These are phyloP conservation scores for Sporothrix luriei DNA, from an alignment of 2,329 filamentous ascomycete genomes.

Conservation along the genomic window DNA sequence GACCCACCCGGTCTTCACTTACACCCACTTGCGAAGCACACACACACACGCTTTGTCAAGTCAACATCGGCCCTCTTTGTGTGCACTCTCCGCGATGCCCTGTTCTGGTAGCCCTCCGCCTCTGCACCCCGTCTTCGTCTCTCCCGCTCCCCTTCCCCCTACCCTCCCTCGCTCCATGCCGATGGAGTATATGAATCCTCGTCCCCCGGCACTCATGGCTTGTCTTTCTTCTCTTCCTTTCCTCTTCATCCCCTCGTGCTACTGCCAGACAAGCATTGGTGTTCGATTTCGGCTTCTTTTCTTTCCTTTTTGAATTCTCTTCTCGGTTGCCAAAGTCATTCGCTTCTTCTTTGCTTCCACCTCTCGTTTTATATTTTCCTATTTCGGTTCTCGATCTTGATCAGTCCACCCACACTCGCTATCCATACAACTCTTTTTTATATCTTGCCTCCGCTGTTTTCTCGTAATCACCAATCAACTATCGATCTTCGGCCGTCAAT, in stretches of 20 bases:
- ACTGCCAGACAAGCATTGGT: slow-evolving; percentile 29
- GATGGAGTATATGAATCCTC: slow-evolving; percentile 32
- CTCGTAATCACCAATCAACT: neutral
- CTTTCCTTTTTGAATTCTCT: slow-evolving; percentile 36
- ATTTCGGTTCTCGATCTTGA: slow-evolving; percentile 39
- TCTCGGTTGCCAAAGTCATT: slow-evolving; percentile 57
- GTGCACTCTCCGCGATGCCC: slow-evolving; percentile 27
- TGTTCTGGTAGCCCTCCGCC: slow-evolving; percentile 11
- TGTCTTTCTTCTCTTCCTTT: slow-evolving; percentile 14
- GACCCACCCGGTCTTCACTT: slow-evolving; percentile 24
- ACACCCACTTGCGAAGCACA: slow-evolving; percentile 31
- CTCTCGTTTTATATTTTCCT: slow-evolving; percentile 34
- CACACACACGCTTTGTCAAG: neutral
- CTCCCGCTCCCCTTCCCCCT: slow-evolving; percentile 9
- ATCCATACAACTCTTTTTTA: slow-evolving; percentile 5
- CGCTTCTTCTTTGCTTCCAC: slow-evolving; percentile 58
- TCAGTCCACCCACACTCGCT: slow-evolving; percentile 34
- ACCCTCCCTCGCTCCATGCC: neutral
- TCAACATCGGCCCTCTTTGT: slow-evolving; percentile 12
- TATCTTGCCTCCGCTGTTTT: neutral
- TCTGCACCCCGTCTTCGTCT: slow-evolving; percentile 7
- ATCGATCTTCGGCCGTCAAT: slow-evolving; percentile 35
- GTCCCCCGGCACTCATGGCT: slow-evolving; percentile 14
- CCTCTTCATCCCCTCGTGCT: slow-evolving; percentile 32
- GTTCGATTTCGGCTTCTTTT: slow-evolving; percentile 28